Base-by-base conservation (phyloP, 352 stramenopile species). In the Globisporangium okanoganense region DNA sequence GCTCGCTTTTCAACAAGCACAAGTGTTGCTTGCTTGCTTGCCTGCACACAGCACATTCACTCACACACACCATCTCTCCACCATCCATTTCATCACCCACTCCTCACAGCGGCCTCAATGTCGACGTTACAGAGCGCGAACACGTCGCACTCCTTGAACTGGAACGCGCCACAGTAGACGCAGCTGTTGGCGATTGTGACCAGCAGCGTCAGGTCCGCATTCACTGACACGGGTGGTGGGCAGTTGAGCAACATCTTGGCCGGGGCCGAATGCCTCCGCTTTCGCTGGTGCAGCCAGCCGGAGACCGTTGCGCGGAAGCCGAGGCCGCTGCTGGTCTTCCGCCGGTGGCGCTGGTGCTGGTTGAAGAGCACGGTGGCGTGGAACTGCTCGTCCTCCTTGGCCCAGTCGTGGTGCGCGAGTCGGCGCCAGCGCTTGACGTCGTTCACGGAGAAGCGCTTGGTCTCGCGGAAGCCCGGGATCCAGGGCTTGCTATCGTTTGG, bases 341-440 rank as follows among this genome's bases (percentile, higher is more conserved):
- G n/a, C 3, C 25, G 18, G 20, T 38, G 24, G 10, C n/a, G n/a
- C 9, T 49, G n/a, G n/a, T n/a, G 22, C 24, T 54, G 16, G 29
- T 8, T 41, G 7, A 41, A 12, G 16, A 27, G n/a, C 43, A 49
- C 43, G 7, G n/a, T 20, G 8, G 43, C 43, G 2, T 41, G 14
- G 48, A 78, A 81, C 50, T 78, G 71, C 0, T 70, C 67, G 49
- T 91, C 79, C 54, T 85, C 69, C 0, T 59, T 43, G 20, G 73
- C 72, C 82, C 82, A 92, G 70, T 92, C 76, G 56, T 85, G 82
- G 61, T 87, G 79, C 16, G 79, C 82, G 43, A 92, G 76, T 1
- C 82, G 69, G 24, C 82, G 64, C 82, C 82, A 92, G n/a, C 82
- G 76, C 58, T 84, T 87, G 31, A 88, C 82, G 69, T 92, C 82